Evolutionary conservation across 2,329 filamentous ascomycete genomes (phyloP), one percentile per base, ranked within the genome.

Genomic region (Helotiales sp.): DNA sequence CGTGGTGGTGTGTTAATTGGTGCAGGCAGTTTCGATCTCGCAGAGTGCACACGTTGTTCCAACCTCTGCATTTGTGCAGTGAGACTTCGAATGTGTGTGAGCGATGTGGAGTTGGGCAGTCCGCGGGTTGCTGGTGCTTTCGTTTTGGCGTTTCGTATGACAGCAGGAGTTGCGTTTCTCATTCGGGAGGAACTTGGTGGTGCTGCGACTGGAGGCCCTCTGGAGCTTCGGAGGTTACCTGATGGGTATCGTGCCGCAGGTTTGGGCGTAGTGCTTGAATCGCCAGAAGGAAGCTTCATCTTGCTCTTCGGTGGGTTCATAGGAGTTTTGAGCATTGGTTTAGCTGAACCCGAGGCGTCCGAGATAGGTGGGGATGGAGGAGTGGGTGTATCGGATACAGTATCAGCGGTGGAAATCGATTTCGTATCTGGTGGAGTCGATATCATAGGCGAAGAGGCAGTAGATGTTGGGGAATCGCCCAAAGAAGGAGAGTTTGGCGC

Each of bases 1-100:
- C 90, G 89, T 20, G 94, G 93, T 4, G 94, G 93, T 0, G 91
- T 96, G 63, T 84, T 85, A 7, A 88, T 85, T 2, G 94, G 93
- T 1, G 91, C 93, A 2, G 96, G 96, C 22, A 99, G 86, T 80
- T 96, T 97, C 45, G 95, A 97, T 73, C 93, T 89, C 20, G 91
- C 96, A 26, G 91, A 93, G 69, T 98, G 93, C 10, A 99, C 95
- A 52, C 96, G 88, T 70, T 96, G 93, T 79, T 98, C 96, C 69
- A 99, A 89, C 72, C 93, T 92, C 80, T 97, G 93, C 93, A 98
- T 97, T 81, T 98, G 96, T 30, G 93, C 94, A 66, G 96, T 97
- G 71, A 99, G 89, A 32, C 91, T 91, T 71, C 95, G 93, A 75
- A 99, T 97, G 78, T 99, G 96, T 72, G 92, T 91, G 59, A 99